These are phyloP conservation scores for Apiospora rasikravindrae DNA, from an alignment of 2,329 filamentous ascomycete species.

Conservation along the genomic window DNA sequence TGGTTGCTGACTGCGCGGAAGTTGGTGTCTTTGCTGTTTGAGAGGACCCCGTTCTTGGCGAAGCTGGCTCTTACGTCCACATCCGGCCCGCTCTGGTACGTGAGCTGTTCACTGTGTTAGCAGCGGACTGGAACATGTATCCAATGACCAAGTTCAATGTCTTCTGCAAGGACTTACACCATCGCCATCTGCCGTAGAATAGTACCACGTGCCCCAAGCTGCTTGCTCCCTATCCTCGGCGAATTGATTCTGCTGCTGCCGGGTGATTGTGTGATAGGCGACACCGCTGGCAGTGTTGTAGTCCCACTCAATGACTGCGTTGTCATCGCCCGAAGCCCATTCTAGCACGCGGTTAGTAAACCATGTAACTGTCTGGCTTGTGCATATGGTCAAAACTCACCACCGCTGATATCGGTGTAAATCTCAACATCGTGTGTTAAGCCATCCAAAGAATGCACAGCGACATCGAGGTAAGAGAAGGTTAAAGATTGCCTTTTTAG, in stretches of 20 bases:
- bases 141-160: neutral
- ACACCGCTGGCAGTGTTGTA: conserved; percentile 56
- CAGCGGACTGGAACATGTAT: neutral
- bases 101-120: conserved; percentile 50
- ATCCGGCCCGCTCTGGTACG: conserved; percentile 75
- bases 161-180: conserved; percentile 46
- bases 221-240: conserved; percentile 72
- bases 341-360: conserved; percentile 52
- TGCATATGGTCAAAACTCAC: conserved; percentile 45
- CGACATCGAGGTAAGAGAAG: conserved; percentile 73
- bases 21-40: conserved; percentile 66
- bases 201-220: conserved; percentile 79
- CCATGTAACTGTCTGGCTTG: neutral
- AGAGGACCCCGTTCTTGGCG: conserved; percentile 63
- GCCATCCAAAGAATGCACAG: conserved; percentile 67
- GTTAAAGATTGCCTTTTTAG: conserved; percentile 70
- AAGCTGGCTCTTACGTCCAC: conserved; percentile 70
- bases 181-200: conserved; percentile 65
- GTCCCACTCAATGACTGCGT: conserved; percentile 65
- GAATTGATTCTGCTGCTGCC: conserved; percentile 66
- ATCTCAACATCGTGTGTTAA: conserved; percentile 67
- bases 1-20: conserved; percentile 72
- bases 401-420: conserved; percentile 75
- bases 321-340: conserved; percentile 70
- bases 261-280: conserved; percentile 68